These are phyloP conservation scores for Candida manassasensis DNA, from an alignment of 805 yeast species.

Conservation along the genomic window DNA sequence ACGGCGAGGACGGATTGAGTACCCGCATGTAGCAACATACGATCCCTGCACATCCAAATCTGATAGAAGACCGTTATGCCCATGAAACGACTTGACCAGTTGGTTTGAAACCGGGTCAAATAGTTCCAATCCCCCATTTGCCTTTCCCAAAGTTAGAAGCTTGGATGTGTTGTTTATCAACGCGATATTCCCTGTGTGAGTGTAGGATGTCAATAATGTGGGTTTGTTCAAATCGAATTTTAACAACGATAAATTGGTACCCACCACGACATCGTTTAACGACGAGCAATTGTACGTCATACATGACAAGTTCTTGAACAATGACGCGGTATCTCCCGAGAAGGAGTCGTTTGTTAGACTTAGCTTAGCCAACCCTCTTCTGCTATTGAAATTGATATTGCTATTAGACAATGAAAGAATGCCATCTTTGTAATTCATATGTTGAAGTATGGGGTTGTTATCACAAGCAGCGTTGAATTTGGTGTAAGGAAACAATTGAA, in stretches of 20 bases:
- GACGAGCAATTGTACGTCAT: constrained; percentile 30
- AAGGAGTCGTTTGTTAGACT: constrained; percentile 12
- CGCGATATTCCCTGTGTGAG: constrained; percentile 43
- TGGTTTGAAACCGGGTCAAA: constrained; percentile 50
- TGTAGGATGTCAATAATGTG: constrained; percentile 15
- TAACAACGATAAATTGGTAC: constrained; percentile 14
- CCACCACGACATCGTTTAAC: constrained; percentile 8
- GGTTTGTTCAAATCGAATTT: constrained; percentile 34
- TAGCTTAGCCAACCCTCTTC: constrained; percentile 29
- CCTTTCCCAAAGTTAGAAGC: constrained; percentile 53
- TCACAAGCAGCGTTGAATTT: constrained; percentile 23
- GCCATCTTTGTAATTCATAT: constrained; percentile 28
- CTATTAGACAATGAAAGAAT: constrained; percentile 29
- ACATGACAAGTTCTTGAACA: constrained; percentile 22
- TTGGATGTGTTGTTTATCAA: constrained; percentile 44
- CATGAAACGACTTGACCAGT: constrained; percentile 49
- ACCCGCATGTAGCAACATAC: constrained; percentile 76
- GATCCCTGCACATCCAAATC: constrained; percentile 63
- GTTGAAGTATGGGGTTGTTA: constrained; percentile 24
- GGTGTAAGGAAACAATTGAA: constrained; percentile 32
- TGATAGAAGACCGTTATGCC: constrained; percentile 59
- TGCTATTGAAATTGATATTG: constrained; percentile 28
- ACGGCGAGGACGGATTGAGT: constrained; percentile 57
- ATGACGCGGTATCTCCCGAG: constrained; percentile 8
- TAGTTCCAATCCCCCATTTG: constrained; percentile 59